These are phyloP conservation scores for Aspergillus thermomutatus DNA, from an alignment of 2,329 filamentous ascomycete species.

Conservation along the genomic window DNA sequence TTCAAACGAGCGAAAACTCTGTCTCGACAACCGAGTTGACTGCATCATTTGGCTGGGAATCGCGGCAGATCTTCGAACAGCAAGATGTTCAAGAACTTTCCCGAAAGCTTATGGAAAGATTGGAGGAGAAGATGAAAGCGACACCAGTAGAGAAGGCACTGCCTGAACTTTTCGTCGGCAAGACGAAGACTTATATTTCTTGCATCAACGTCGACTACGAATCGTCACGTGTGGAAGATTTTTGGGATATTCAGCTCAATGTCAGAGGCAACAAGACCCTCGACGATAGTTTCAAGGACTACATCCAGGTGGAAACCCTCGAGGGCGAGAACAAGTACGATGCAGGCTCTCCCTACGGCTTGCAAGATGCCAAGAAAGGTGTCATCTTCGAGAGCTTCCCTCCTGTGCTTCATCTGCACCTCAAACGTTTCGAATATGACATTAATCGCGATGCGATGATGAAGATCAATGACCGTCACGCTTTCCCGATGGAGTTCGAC, in stretches of 20 bases:
- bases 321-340: slow-evolving; percentile 99
- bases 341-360: slow-evolving; percentile 80
- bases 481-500: slow-evolving; percentile 49
- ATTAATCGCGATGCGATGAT: slow-evolving; percentile 95
- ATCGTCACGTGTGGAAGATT: slow-evolving; percentile 91
- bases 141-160: slow-evolving; percentile 87
- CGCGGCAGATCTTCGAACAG: slow-evolving; percentile 95
- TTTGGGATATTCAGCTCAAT: slow-evolving; percentile 98
- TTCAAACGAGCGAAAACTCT: slow-evolving; percentile 80
- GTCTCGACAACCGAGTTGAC: slow-evolving; percentile 92
- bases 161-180: slow-evolving; percentile 89
- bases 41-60: slow-evolving; percentile 97
- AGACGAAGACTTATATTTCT: slow-evolving; percentile 97
- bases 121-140: slow-evolving; percentile 98
- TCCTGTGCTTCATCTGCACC: slow-evolving; percentile 86
- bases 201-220: slow-evolving; percentile 99
- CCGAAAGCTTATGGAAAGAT: slow-evolving; percentile 91
- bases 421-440: slow-evolving; percentile 98
- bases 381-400: slow-evolving; percentile 97
- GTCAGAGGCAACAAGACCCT: slow-evolving; percentile 91
- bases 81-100: slow-evolving; percentile 98
- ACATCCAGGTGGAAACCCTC: slow-evolving; percentile 93
- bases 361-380: slow-evolving; percentile 96
- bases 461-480: slow-evolving; percentile 68
- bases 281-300: slow-evolving; percentile 92